These are phyloP conservation scores for Apium graveolens DNA, from an alignment of 129 eudicot genomes.

Conservation along the genomic window DNA sequence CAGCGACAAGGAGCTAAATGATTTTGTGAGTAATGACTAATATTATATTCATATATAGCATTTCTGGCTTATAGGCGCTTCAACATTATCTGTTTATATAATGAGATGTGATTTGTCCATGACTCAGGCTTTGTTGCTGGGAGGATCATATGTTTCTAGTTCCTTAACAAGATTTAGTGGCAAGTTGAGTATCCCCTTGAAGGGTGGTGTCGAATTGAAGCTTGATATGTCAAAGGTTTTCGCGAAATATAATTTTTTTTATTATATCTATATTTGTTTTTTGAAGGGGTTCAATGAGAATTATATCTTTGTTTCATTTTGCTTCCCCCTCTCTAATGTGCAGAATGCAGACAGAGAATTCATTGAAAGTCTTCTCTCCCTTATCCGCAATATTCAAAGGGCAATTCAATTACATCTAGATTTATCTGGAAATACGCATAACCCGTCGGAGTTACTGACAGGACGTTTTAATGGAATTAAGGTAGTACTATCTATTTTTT, in stretches of 20 bases:
- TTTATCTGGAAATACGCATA: constrained; percentile 28
- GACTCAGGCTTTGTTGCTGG: constrained; percentile 62
- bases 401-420: constrained; percentile 43
- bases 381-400: constrained; percentile 40
- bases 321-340: constrained; percentile 4
- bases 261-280: neutral
- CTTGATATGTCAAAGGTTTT: constrained; percentile 78
- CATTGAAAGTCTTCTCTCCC: constrained; percentile 37
- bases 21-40: constrained; percentile 55
- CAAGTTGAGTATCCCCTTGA: constrained; percentile 53
- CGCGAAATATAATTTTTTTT: neutral
- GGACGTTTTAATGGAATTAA: constrained; percentile 71
- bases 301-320: neutral
- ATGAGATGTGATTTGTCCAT: constrained; percentile 10
- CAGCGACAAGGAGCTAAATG: constrained; percentile 47
- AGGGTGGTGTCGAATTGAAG: constrained; percentile 38
- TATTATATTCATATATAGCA: neutral
- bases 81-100: neutral
- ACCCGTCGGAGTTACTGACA: constrained; percentile 51
- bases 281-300: neutral
- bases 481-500: constrained; percentile 27
- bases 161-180: constrained; percentile 39
- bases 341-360: constrained; percentile 78
- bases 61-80: neutral
- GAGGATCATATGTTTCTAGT: constrained; percentile 64